These are phyloP conservation scores for Trametopsis cervina DNA, from an alignment of 768 basidiomycete species.

Conservation along the genomic window DNA sequence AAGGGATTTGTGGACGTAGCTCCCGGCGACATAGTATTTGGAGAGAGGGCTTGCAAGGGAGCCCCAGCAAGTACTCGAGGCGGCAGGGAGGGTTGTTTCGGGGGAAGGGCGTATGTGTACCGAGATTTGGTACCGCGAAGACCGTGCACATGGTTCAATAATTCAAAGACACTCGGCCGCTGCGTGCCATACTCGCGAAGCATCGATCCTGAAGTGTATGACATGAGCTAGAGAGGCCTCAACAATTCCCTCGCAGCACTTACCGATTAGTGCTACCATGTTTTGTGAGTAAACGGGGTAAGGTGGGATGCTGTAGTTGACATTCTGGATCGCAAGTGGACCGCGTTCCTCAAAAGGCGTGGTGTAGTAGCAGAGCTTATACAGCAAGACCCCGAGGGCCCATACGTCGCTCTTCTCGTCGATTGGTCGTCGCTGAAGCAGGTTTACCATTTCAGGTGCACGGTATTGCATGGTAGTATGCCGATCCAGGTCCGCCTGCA, in stretches of 20 bases:
- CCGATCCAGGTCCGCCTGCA: conserved; percentile 88
- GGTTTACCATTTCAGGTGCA: conserved; percentile 98
- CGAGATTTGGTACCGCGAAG: conserved; percentile 83
- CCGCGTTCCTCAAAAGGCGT: conserved; percentile 99
- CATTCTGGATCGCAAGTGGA: conserved; percentile 91
- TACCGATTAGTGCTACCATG: conserved; percentile 81
- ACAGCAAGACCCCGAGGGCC: conserved; percentile 94
- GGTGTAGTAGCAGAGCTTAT: conserved; percentile 99
- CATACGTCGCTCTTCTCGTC: conserved; percentile 97
- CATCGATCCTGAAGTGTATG: conserved; percentile 63
- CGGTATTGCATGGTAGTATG: conserved; percentile 97
- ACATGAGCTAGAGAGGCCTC: too few species aligned
- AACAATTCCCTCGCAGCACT: conserved; percentile 18
- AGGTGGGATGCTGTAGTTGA: conserved; percentile 87
- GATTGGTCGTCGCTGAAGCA: conserved; percentile 71
- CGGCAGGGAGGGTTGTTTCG: conserved; percentile 40
- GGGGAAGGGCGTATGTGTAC: conserved; percentile 58
- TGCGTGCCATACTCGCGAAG: conserved; percentile 84
- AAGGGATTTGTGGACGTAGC: conserved; percentile 18
- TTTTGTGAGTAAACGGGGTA: conserved; percentile 82
- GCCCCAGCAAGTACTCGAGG: conserved; percentile 26
- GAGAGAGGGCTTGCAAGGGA: conserved; percentile 19
- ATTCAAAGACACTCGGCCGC: conserved; percentile 83
- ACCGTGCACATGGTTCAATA: conserved; percentile 75
- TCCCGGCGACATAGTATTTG: conserved; percentile 14